A percentile compares a stretch with the other conserved stretches of the same genome.
phyloP scores from a whole-genome alignment of 2,329 filamentous ascomycete species.

The Lasiodiplodia theobromae region DNA sequence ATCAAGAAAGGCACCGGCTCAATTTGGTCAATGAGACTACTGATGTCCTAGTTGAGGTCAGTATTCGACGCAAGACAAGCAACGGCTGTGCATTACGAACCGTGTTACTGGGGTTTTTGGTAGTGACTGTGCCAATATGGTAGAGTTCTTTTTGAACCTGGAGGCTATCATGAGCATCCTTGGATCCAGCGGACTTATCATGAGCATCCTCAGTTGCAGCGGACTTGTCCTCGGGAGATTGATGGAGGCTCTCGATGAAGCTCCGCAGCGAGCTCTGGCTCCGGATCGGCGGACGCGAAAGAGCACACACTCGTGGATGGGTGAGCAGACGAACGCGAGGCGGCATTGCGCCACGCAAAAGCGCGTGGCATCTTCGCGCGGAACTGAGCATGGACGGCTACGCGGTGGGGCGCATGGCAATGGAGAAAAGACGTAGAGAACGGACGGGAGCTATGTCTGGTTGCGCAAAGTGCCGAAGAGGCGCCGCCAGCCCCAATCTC shows the following conservation, averaged over 20 bases:
- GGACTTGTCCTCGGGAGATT: not conserved
- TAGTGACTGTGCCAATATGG: slow-evolving; percentile 18
- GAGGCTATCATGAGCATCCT: not conserved
- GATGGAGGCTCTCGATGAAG: not conserved
- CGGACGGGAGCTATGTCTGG: not conserved
- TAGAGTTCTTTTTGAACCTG: not conserved
- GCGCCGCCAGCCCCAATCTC: not conserved
- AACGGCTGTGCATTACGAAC: not conserved
- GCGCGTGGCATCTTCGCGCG: not conserved
- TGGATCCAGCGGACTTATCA: no score
- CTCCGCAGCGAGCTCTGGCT: not conserved
- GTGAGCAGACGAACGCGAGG: not conserved
- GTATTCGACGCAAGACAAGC: not conserved
- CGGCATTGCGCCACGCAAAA: not conserved
- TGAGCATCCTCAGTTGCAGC: no score
- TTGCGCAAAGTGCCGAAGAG: slow-evolving; percentile 5
- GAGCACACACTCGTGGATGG: not conserved
- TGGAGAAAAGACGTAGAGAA: slow-evolving; percentile 5
- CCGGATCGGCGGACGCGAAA: not conserved
- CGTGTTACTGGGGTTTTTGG: slow-evolving; percentile 3
- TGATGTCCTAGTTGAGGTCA: slow-evolving; percentile 13
- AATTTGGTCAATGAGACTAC: slow-evolving; percentile 6
- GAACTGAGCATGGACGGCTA: slow-evolving; percentile 17
- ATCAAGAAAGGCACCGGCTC: not conserved
- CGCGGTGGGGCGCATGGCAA: not conserved